Evolutionary conservation across 768 basidiomycete species (phyloP).

Genomic region (Candolleomyces efflorescens): DNA sequence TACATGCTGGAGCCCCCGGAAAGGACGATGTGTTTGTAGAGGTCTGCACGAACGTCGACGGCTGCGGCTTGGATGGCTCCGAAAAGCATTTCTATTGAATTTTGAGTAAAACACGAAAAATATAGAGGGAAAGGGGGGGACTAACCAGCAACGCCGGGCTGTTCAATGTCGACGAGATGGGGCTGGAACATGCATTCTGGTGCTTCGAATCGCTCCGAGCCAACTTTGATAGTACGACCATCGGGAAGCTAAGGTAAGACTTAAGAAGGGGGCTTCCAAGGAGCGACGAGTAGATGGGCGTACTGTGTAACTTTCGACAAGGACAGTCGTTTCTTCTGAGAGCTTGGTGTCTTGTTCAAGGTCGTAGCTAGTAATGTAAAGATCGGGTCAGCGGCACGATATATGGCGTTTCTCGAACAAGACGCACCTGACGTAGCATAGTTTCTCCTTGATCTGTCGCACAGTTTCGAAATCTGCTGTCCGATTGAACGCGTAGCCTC

Average conservation of each 20-base stretch:
- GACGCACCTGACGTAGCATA: constrained; percentile 91
- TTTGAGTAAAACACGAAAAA: not conserved
- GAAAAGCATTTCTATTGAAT: constrained; percentile 82
- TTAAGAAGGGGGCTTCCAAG: constrained; percentile 8
- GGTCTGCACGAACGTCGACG: constrained; percentile 81
- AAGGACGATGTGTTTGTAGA: constrained; percentile 97
- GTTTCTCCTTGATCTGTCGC: constrained; percentile 96
- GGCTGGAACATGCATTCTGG: constrained; percentile 99
- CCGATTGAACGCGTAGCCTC: constrained; percentile 99
- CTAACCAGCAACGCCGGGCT: constrained; percentile 89
- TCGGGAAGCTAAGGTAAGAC: constrained; percentile 69
- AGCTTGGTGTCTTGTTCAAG: constrained; percentile 92
- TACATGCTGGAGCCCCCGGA: constrained; percentile 99
- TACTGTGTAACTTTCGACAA: constrained; percentile 96
- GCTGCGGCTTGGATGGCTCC: constrained; percentile 91
- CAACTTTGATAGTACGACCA: constrained; percentile 95
- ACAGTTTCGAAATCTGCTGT: constrained; percentile 99
- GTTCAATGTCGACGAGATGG: constrained; percentile 94
- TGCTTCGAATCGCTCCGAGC: constrained; percentile 97
- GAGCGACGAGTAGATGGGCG: constrained; percentile 15
- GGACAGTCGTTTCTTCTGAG: constrained; percentile 92
- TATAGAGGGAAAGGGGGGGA: not conserved
- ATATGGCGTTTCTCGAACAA: not conserved
- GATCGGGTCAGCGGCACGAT: constrained; percentile 1
- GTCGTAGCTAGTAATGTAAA: constrained; percentile 75